These are phyloP conservation scores for Penicillium sp. DNA, from an alignment of 2,329 filamentous ascomycete genomes.

Conservation along the genomic window DNA sequence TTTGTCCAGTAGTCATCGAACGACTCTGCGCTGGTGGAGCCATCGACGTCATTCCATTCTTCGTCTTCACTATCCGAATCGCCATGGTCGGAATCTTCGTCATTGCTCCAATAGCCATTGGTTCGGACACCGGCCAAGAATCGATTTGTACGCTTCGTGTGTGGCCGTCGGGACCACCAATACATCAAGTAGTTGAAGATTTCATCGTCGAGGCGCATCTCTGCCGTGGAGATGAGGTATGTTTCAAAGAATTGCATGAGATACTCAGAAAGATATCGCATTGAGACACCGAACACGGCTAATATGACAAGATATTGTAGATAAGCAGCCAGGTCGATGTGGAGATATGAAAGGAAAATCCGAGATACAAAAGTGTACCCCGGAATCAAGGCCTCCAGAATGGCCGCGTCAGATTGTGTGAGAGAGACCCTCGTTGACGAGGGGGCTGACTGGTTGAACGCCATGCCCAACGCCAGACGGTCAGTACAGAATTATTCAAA, in stretches of 20 bases:
- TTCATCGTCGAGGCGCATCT: conserved; percentile 70
- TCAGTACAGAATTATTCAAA: background rate
- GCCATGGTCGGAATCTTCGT: conserved; percentile 29
- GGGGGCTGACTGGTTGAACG: conserved; percentile 21
- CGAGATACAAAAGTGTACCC: conserved; percentile 64
- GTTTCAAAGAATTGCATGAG: conserved; percentile 54
- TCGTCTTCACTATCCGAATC: conserved; percentile 23
- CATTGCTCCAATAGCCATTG: conserved; percentile 38
- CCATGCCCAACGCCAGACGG: conserved; percentile 19
- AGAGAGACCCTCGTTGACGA: conserved; percentile 16
- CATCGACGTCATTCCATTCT: conserved; percentile 33
- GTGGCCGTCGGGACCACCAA: conserved; percentile 67
- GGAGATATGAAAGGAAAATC: conserved; percentile 59
- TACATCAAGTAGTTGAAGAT: conserved; percentile 73
- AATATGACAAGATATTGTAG: conserved; percentile 60
- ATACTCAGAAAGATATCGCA: conserved; percentile 57
- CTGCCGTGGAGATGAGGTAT: conserved; percentile 67
- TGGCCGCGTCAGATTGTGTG: conserved; percentile 30
- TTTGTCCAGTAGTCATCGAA: conserved; percentile 48
- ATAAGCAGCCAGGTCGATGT: conserved; percentile 66
- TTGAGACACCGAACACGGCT: conserved; percentile 55
- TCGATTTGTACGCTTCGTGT: conserved; percentile 61
- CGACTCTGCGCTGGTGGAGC: conserved; percentile 44
- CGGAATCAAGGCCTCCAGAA: conserved; percentile 66
- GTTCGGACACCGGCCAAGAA: conserved; percentile 69